These are phyloP conservation scores for Phytophthora ramorum DNA, from an alignment of 352 stramenopile genomes.

Conservation along the genomic window DNA sequence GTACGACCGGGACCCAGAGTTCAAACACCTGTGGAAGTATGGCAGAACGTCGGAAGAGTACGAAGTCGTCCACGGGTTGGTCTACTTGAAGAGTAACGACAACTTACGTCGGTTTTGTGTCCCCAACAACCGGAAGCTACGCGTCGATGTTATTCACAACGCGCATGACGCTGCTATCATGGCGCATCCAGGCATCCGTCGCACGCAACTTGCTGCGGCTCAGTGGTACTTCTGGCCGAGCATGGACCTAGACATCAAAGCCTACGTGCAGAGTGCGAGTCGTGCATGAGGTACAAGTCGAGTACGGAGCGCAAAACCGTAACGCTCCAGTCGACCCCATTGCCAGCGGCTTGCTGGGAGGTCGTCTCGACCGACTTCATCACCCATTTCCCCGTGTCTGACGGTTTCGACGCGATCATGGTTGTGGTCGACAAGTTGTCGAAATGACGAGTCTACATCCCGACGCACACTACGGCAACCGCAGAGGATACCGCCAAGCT, in stretches of 20 bases:
- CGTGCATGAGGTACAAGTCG: constrained; percentile 31
- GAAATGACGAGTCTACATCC: background rate
- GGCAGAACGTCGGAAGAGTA: background rate
- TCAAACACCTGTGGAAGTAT: constrained; percentile 2
- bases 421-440: background rate
- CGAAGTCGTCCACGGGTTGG: no score
- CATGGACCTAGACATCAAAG: constrained; percentile 1
- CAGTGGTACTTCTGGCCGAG: constrained; percentile 8
- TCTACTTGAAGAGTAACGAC: no score
- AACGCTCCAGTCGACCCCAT: constrained; percentile 3
- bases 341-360: constrained; percentile 13
- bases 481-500: background rate
- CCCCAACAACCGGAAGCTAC: constrained; percentile 15
- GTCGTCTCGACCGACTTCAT: constrained; percentile 37
- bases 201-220: constrained; percentile 1
- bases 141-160: background rate
- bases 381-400: background rate
- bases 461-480: constrained; percentile 2
- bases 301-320: constrained; percentile 4
- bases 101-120: constrained; percentile 1
- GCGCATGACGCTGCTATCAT: background rate
- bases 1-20: background rate
- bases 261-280: constrained; percentile 30
- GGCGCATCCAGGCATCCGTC: background rate
- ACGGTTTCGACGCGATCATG: background rate